Evolutionary conservation across 1,139 yeast genomes (phyloP).

Genomic region (Pichia sp.): DNA sequence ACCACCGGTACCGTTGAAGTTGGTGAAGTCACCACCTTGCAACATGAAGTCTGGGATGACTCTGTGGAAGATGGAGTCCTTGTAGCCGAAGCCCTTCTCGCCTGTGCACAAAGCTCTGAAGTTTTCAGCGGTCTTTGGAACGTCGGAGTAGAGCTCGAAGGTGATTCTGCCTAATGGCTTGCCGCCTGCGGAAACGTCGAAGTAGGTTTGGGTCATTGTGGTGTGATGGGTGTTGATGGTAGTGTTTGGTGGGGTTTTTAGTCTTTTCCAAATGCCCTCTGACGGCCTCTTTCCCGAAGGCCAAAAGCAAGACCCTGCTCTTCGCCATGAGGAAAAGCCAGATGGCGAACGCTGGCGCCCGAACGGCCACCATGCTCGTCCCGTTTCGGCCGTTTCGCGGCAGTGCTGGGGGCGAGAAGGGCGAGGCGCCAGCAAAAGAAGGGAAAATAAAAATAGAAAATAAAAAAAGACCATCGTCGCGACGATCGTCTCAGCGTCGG

Average conservation of each 20-base stretch:
- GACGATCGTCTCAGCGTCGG: background rate
- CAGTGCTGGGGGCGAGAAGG: too few relatives aligned
- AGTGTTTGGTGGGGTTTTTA: background rate
- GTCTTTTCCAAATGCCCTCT: too few relatives aligned
- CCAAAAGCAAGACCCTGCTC: background rate
- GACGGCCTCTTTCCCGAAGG: too few relatives aligned
- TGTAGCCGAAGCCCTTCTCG: conserved; percentile 95
- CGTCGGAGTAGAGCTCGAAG: conserved; percentile 87
- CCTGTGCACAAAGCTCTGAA: conserved; percentile 97
- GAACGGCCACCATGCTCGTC: background rate
- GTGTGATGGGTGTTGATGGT: background rate
- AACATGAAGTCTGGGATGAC: conserved; percentile 97
- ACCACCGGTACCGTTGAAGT: conserved; percentile 96
- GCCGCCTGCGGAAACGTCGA: conserved; percentile 37
- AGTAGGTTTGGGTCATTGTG: conserved; percentile 33
- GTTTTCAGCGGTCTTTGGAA: conserved; percentile 97
- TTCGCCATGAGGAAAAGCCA: background rate
- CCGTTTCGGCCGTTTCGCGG: too few relatives aligned
- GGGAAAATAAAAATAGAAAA: too few relatives aligned
- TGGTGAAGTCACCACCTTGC: conserved; percentile 99
- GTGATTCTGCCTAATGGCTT: conserved; percentile 64
- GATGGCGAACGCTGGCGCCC: background rate
- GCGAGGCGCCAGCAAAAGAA: too few relatives aligned
- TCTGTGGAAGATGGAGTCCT: conserved; percentile 93
- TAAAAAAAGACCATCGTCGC: too few relatives aligned